Base-by-base conservation (phyloP, 306 rosid genomes). In the Prunus campanulata region DNA sequence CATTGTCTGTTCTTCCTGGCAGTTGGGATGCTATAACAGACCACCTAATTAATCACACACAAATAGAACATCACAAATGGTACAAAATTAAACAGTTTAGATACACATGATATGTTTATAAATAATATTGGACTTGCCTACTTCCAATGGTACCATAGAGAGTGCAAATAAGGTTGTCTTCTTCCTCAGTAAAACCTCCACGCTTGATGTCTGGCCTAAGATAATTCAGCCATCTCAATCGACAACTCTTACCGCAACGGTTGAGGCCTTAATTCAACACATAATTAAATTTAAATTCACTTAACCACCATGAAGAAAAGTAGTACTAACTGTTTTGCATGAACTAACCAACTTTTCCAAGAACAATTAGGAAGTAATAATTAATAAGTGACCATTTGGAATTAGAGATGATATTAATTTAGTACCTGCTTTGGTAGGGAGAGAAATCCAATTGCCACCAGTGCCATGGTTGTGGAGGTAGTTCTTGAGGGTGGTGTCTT, bases 391-490 rank as follows among this genome's bases (percentile, higher is more conserved):
- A 0, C 39, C 6, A 14, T 52, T 8, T 32, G 47, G 35, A 24
- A 27, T 22, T 12, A 68, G 8, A 11, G 42, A 65, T 7, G 70
- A 1, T 16, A 19, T 35, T 8, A 65, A 46, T 2, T 42, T 55
- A 24, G 52, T 12, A 89, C 97, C 97, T 56, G 95, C 95, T 91
- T 90, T 90, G 44, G 54, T 69, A 51, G 97, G 97, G 13, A 88
- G 82, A 73, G 88, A 68, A 57, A 88, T 86, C 92, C 92, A 88
- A 29, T 86, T 90, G 25, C 85, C 87, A 68, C 66, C 81, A 0
- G 83, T 83, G 77, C 93, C 92, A 81, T 87, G 79, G 50, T 79
- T 70, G 6, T 90, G 48, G 52, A 92, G 78, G 74, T 82, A 88
- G 68, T 46, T 76, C 72, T 49, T 92, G 75, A 92, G 96, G 51